Base-by-base conservation (phyloP, 768 basidiomycete species). In the Ephemerocybe angulata region DNA sequence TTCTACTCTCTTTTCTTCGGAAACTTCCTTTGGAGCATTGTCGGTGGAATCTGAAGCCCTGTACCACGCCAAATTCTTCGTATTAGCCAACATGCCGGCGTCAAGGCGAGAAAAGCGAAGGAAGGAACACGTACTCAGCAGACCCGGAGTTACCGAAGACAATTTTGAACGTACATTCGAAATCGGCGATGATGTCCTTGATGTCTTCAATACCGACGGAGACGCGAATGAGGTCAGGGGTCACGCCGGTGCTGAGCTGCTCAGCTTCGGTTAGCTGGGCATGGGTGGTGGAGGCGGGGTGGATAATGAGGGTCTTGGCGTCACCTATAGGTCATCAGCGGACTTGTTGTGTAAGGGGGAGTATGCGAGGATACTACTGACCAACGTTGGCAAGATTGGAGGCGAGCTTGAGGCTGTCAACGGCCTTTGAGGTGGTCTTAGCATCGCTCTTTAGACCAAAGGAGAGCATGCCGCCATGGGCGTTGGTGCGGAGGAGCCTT, bases 281-380 rank as follows among this genome's bases (percentile, higher is more conserved):
- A 62, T 93, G 90, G 0, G 90, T 92, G 22, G 90, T 90, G 22
- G 81, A 79, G 4, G 84, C 86, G 1, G 90, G 88, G 62, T 88
- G 86, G 55, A 91, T 88, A 35, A 88, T 85, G 15, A 92, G 78
- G 6, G 86, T 89, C 71, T 91, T 90, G n/a, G 86, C 83, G 56
- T 87, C 85, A 25, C 84, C 81, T 77, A 56, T 25, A n/a, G n/a
- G n/a, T 19, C 5, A 19, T 43, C 1, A 35, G 24, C 22, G 19
- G n/a, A n/a, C n/a, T n/a, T n/a, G n/a, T n/a, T n/a, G n/a, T n/a
- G n/a, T n/a, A n/a, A n/a, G n/a, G n/a, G n/a, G n/a, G n/a, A n/a
- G n/a, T n/a, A n/a, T n/a, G n/a, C n/a, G 29, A 10, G 28, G 24
- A 24, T 31, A 19, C 10, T 46, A 73, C 76, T 55, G 43, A 75